Conservation (phyloP, 1,139 yeast species). For the Diutina rugosa region DNA sequence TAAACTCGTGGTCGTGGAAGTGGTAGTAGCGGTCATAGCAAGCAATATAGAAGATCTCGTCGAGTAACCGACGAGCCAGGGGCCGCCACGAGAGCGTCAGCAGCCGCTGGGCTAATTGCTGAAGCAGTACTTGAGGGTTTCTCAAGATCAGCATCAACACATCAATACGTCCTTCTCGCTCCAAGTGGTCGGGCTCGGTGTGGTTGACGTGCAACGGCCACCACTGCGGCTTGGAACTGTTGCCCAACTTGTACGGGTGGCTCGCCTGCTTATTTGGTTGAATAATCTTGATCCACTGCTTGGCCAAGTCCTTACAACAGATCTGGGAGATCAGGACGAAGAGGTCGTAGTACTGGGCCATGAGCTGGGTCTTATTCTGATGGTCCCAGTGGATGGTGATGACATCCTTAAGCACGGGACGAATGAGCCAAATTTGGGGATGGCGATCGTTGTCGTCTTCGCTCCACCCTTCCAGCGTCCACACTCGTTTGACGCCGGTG, state of each 20-base stretch:
- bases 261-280: slow-evolving; percentile 59
- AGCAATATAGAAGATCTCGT: background rate
- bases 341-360: slow-evolving; percentile 5
- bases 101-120: slow-evolving; percentile 8
- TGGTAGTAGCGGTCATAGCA: background rate
- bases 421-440: background rate
- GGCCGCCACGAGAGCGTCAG: slow-evolving; percentile 14
- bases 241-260: slow-evolving; percentile 47
- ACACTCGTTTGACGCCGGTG: background rate
- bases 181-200: slow-evolving; percentile 63
- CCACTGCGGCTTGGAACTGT: slow-evolving; percentile 45
- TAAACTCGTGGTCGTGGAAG: background rate
- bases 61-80: background rate
- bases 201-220: slow-evolving; percentile 56
- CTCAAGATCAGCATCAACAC: slow-evolving; percentile 33
- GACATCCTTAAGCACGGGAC: background rate
- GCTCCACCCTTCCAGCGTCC: background rate
- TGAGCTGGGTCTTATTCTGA: background rate
- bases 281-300: slow-evolving; percentile 51
- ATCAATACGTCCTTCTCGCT: slow-evolving; percentile 39
- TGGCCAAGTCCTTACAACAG: slow-evolving; percentile 50
- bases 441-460: background rate
- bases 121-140: slow-evolving; percentile 12
- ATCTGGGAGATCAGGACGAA: slow-evolving; percentile 24
- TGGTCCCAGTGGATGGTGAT: background rate